Percentiles rank a stretch among this genome's conserved stretches.
Evolutionary conservation across 164 flowering plant genomes (phyloP).

Genomic region (Macadamia integrifolia): DNA sequence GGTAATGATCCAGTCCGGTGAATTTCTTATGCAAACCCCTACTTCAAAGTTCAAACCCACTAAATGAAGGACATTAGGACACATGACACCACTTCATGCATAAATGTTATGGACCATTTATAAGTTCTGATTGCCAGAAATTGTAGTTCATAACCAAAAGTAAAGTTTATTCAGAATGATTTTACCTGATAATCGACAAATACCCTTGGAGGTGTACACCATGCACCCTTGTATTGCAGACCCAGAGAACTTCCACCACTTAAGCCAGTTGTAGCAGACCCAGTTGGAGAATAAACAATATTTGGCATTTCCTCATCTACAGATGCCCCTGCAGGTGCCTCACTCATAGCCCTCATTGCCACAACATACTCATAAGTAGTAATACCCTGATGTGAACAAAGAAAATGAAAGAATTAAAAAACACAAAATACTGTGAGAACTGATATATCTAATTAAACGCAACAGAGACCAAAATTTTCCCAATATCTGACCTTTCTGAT

Average conservation of each 20-base stretch:
- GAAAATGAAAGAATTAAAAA: not conserved
- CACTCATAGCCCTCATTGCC: constrained; percentile 92
- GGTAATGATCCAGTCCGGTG: not conserved
- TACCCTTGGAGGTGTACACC: constrained; percentile 97
- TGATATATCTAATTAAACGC: not conserved
- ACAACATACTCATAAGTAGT: constrained; percentile 96
- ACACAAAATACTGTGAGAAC: no score
- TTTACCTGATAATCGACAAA: constrained; percentile 94
- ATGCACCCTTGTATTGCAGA: constrained; percentile 79
- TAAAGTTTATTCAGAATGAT: not conserved
- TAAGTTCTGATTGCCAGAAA: not conserved
- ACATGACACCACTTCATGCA: not conserved
- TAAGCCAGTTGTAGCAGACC: constrained; percentile 86
- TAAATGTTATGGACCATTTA: not conserved
- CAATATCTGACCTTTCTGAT: constrained; percentile 76
- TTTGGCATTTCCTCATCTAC: constrained; percentile 64
- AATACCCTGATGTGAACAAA: constrained; percentile 52
- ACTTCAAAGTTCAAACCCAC: not conserved
- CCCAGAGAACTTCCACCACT: constrained; percentile 96
- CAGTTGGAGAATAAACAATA: constrained; percentile 64
- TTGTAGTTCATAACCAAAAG: not conserved
- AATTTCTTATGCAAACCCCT: not conserved
- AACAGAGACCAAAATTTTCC: not conserved
- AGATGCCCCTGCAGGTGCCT: constrained; percentile 65
- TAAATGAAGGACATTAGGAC: not conserved